Percentiles rank a stretch among this genome's conserved stretches.
phyloP scores from a whole-genome alignment of 176 grass and related monocot genomes.

The Oryza brachyantha region DNA sequence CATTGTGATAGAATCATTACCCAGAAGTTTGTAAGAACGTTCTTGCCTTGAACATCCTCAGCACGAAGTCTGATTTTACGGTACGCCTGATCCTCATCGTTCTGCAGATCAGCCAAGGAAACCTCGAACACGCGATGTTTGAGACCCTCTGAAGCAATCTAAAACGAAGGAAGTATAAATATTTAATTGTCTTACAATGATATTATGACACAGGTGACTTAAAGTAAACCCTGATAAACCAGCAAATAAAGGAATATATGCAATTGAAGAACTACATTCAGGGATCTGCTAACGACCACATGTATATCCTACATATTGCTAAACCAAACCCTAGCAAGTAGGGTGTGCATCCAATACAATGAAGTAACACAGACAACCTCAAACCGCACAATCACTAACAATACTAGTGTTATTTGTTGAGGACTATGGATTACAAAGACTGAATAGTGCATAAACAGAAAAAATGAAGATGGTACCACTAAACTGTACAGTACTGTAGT shows the following conservation, averaged over 20 bases:
- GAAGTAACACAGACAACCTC: too few relatives aligned
- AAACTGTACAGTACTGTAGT: too few relatives aligned
- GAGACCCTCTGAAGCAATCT: constrained; percentile 91
- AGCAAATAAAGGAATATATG: not conserved
- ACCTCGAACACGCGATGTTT: constrained; percentile 91
- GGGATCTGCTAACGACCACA: not conserved
- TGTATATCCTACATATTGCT: not conserved
- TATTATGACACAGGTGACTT: not conserved
- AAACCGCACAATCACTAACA: not conserved
- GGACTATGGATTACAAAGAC: too few relatives aligned
- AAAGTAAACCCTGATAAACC: not conserved
- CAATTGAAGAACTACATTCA: not conserved
- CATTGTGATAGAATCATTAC: constrained; percentile 21
- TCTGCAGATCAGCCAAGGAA: constrained; percentile 76
- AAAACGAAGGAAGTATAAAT: not conserved
- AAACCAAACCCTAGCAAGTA: too few relatives aligned
- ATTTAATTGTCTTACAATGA: not conserved
- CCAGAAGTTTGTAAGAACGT: constrained; percentile 91
- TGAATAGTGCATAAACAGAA: not conserved
- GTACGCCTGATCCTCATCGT: constrained; percentile 86
- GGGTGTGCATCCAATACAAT: too few relatives aligned
- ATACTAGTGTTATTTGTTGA: not conserved
- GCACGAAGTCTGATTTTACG: constrained; percentile 82
- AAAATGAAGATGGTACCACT: too few relatives aligned
- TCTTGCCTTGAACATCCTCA: constrained; percentile 80